phyloP scores from a whole-genome alignment of 2,329 filamentous ascomycete species.

The Calonectria naviculata region DNA sequence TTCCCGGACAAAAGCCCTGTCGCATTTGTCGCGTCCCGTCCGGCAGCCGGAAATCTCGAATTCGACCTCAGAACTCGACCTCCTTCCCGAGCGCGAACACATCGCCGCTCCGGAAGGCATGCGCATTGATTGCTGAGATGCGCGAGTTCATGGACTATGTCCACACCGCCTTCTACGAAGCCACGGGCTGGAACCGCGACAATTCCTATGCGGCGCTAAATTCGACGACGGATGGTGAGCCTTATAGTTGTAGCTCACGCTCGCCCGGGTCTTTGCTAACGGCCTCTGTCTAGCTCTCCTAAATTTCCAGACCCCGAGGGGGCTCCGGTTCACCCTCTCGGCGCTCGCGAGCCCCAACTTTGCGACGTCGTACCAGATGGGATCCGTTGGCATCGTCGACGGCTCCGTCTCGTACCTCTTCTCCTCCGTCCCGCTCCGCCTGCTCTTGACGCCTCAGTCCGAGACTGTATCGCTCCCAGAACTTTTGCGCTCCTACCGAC shows the following conservation, averaged over 20 bases:
- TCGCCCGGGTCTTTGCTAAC: slow-evolving; percentile 31
- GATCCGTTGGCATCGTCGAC: slow-evolving; percentile 90
- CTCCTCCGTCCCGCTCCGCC: slow-evolving; percentile 81
- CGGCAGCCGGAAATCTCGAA: background rate
- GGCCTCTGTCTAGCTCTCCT: slow-evolving; percentile 72
- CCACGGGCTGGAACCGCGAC: slow-evolving; percentile 89
- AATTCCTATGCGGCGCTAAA: slow-evolving; percentile 92
- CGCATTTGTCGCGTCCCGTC: background rate
- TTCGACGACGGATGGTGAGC: slow-evolving; percentile 80
- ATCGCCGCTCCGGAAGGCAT: slow-evolving; percentile 38
- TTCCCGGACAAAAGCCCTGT: background rate
- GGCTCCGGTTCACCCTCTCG: slow-evolving; percentile 87
- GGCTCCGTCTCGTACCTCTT: slow-evolving; percentile 98
- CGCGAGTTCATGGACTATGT: slow-evolving; percentile 98
- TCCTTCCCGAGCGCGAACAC: slow-evolving; percentile 6
- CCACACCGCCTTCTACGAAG: slow-evolving; percentile 88
- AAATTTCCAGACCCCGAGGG: slow-evolving; percentile 87
- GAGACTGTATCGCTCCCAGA: slow-evolving; percentile 80
- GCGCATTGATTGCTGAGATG: slow-evolving; percentile 65
- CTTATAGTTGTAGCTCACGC: background rate
- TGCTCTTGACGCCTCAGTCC: slow-evolving; percentile 74
- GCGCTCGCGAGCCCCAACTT: slow-evolving; percentile 94
- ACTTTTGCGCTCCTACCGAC: slow-evolving; percentile 85
- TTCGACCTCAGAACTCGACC: background rate
- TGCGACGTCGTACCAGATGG: slow-evolving; percentile 92